These are phyloP conservation scores for Solanum sitiens DNA, from an alignment of 257 asterid species.

Conservation along the genomic window DNA sequence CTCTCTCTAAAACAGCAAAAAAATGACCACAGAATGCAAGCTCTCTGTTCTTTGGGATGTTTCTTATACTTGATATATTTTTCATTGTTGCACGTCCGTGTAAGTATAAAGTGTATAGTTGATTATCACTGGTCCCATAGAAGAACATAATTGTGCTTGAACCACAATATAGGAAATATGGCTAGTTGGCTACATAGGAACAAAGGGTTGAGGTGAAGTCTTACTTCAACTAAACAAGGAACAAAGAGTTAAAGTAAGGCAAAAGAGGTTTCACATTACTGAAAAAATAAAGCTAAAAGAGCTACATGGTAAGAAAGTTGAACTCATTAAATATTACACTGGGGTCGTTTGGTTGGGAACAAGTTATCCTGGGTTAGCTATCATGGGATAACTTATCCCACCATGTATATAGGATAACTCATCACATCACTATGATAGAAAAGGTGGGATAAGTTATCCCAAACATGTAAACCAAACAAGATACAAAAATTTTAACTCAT, in stretches of 20 bases:
- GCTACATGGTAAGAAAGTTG: background rate
- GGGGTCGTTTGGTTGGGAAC: no score
- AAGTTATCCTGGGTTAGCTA: no score
- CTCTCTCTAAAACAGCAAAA: background rate
- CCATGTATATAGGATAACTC: no score
- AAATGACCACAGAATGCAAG: background rate
- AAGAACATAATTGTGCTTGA: background rate
- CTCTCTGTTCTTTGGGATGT: background rate
- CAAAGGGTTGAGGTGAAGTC: background rate
- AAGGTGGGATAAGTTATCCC: no score
- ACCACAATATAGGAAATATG: background rate
- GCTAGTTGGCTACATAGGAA: background rate
- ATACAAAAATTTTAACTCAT: no score
- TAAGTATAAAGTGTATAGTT: background rate
- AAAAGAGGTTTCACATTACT: background rate
- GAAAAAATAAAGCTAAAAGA: background rate
- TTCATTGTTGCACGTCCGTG: background rate
- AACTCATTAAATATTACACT: background rate
- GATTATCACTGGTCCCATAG: background rate
- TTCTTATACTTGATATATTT: background rate
- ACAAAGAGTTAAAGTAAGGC: background rate
- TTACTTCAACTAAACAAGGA: background rate
- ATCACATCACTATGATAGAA: no score
- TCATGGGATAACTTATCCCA: no score
- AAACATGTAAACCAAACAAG: no score